Conservation (phyloP, 2,329 filamentous ascomycete species). For the Hymenotorrendiella dingleyae region DNA sequence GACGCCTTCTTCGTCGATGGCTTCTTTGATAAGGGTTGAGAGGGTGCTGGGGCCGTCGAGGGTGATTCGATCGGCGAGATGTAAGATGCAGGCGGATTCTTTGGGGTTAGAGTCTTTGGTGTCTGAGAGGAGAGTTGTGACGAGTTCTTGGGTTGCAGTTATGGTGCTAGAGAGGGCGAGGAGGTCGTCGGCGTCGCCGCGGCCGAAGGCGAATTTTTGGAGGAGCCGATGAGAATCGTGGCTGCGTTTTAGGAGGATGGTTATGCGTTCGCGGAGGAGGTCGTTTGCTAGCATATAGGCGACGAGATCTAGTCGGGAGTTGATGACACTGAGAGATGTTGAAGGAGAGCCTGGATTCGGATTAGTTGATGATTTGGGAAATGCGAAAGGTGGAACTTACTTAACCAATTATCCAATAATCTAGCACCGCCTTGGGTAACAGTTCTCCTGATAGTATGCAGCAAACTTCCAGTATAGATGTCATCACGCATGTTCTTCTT, state of each 20-base stretch:
- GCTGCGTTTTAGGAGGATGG: conserved; percentile 63
- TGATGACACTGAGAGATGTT: conserved; percentile 75
- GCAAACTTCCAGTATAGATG: conserved; percentile 70
- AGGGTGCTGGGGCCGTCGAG: conserved; percentile 63
- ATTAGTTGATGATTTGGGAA: conserved; percentile 9
- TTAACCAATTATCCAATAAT: conserved; percentile 77
- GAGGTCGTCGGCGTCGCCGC: conserved; percentile 88
- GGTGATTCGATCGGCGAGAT: conserved; percentile 52
- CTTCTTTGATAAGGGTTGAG: conserved; percentile 62
- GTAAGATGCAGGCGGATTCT: conserved; percentile 35
- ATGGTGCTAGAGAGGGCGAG: conserved; percentile 79
- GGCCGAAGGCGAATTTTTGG: conserved; percentile 88
- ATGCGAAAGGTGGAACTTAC: conserved; percentile 37
- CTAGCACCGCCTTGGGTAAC: conserved; percentile 88
- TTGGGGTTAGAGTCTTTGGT: conserved; percentile 1
- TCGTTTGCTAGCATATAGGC: conserved; percentile 63
- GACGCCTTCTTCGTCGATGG: conserved; percentile 93
- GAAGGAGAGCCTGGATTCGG: conserved; percentile 62
- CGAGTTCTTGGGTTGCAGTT: conserved; percentile 62
- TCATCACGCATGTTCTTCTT: conserved; percentile 79
- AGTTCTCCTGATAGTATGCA: conserved; percentile 85
- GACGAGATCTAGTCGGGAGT: conserved; percentile 74
- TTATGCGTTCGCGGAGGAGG: conserved; percentile 63
- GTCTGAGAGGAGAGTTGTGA: conserved; percentile 37
- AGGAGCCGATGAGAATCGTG: conserved; percentile 85